Base-by-base conservation (phyloP, 2,329 filamentous ascomycete species). In the Colletotrichum tabaci region DNA sequence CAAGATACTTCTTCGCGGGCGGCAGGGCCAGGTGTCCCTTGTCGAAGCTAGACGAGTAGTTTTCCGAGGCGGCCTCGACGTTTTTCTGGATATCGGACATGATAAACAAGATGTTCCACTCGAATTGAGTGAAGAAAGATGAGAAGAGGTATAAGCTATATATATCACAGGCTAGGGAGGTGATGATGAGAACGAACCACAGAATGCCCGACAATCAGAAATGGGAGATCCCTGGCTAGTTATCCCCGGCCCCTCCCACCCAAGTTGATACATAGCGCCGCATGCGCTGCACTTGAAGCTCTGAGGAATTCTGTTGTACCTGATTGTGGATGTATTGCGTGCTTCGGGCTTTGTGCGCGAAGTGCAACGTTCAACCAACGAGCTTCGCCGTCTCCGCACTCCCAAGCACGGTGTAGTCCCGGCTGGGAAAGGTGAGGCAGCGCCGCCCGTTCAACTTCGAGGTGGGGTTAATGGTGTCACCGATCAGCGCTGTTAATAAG, bases 1-100 rank as follows among this genome's bases (percentile, higher is more conserved):
- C 74, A 6, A 76, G 84, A 77, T 93, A 93, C 76, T 91, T 88
- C 82, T 92, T 92, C 12, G 89, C 89, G 0, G 93, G 93, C 0
- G 92, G 91, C 1, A 94, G 86, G 0, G 89, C 86, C 5, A 95
- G 86, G 73, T 90, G 74, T 18, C 91, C 92, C 73, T 93, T 85
- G n/a, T 85, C 89, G 80, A 95, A 95, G 3, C 44, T 26, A 12
- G 66, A 44, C 8, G 72, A 73, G 57, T 74, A 64, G 40, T 30
- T 67, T 35, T 65, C 72, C 18, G 72, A 74, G 23, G 72, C 70
- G 40, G 46, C 61, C 61, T 74, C 72, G 47, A 74, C 61, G 44
- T 73, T 73, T 38, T 73, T 70, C 62, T 73, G 72, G 12, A 61
- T 71, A 8, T 52, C 65, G 50, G 72, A 73, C 72, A 73, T 72